Evolutionary conservation across 2,329 filamentous ascomycete species (phyloP), one percentile per base, ranked within the genome.

Genomic region (Fusarium sp.): DNA sequence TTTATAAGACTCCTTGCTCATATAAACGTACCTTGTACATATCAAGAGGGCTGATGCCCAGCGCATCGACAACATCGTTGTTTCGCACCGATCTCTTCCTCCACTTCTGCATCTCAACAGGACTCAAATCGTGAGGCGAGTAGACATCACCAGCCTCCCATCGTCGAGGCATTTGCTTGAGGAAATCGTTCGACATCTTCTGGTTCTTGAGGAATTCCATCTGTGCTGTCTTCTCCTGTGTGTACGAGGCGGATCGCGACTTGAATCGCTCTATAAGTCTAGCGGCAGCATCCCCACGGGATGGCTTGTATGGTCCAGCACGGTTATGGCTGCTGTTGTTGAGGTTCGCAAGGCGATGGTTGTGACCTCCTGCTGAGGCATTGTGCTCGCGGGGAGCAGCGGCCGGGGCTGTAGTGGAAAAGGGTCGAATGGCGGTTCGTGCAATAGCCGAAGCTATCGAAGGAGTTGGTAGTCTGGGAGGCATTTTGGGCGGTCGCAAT

Each of bases 101-200:
- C 91, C 92, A 97, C 84, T 97, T 97, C 77, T 82, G 82, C 89
- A 92, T 91, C 86, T 98, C 94, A 38, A 84, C 82, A 25, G 90
- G 86, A 58, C 89, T 91, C 78, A 99, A 80, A 81, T 99, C 96
- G 78, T 94, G 92, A 34, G 96, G 96, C 64, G 94, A 88, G 82
- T 98, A 98, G 55, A 98, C 86, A 78, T 98, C 94, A 73, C 96
- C 96, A 1, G 83, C 75, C 74, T 85, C 84, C 91, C 92, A 98
- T 43, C 86, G 85, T 49, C 94, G 90, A 38, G 88, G 86, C 80
- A 91, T 86, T 80, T 93, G 90, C 67, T 81, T 84, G 74, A 89
- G 81, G 78, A 89, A 88, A 68, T 89, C 87, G 46, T 82, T 81
- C 55, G 80, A 81, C 48, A 80, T 73, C 75, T 82, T 81, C 69